Base-by-base conservation (phyloP, 345 rosid genomes). In the Limnanthes douglasii region DNA sequence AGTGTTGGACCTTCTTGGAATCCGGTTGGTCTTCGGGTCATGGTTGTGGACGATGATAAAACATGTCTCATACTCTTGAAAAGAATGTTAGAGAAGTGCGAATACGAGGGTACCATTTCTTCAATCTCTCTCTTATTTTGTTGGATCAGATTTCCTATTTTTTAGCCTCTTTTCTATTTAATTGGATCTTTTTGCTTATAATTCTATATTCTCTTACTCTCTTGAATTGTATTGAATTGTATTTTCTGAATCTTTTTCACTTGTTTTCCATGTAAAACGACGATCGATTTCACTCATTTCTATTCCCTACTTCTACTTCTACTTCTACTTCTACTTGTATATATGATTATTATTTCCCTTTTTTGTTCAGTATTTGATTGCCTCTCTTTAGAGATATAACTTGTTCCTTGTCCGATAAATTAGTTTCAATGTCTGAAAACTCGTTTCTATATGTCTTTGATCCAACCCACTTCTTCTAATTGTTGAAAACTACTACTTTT, bases 11-110 rank as follows among this genome's bases (percentile, higher is more conserved):
- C 78, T 35, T 86, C 79, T 60, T 71, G 70, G 57, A 79, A 83
- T 53, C 98, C 95, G 24, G 75, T 50, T 4, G 92, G 92, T 40
- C 51, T 90, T 3, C 64, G 98, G 16, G 98, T 90, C 4, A 64
- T 90, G 19, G 86, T 84, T 25, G 98, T 90, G 45, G 95, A 79
- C 44, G 98, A 90, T 50, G 95, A 90, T 68, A 86, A 77, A 11
- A 77, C 95, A 7, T 90, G 98, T 55, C 94, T 90, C 21, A 61
- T 51, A 82, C 74, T 90, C 66, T 63, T 90, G 50, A 94, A 79
- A 68, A 77, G 64, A 73, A 90, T 84, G 98, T 84, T 90, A 7
- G 49, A 39, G 56, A 68, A 59, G 21, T 90, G 98, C 38, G 69
- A 41, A 19, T 90, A 90, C 49, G 77, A 76, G 51, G 98, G 98